These are phyloP conservation scores for Penicillium lividum DNA, from an alignment of 495 filamentous ascomycete genomes.

Conservation along the genomic window DNA sequence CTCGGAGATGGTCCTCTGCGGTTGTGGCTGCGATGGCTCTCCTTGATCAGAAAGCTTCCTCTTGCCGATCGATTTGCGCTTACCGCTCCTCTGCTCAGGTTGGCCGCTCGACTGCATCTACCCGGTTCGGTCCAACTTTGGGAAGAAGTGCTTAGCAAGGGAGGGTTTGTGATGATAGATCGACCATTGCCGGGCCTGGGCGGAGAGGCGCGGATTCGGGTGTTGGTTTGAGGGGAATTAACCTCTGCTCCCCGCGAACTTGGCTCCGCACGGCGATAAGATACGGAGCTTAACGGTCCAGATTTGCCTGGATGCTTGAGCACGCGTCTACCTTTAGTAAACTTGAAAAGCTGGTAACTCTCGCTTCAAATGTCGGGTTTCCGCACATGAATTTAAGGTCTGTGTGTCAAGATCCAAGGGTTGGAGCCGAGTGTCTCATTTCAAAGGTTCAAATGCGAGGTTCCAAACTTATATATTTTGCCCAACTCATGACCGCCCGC, in stretches of 20 bases:
- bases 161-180: slow-evolving; percentile 13
- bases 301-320: background rate
- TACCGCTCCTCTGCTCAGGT: slow-evolving; percentile 50
- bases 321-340: too few species aligned
- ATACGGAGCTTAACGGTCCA: slow-evolving; percentile 17
- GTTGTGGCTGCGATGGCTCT: slow-evolving; percentile 38
- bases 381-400: too few species aligned
- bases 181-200: slow-evolving; percentile 17
- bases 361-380: background rate
- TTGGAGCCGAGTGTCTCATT: too few species aligned
- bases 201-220: slow-evolving; percentile 12
- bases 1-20: slow-evolving; percentile 52
- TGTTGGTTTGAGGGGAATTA: slow-evolving; percentile 27
- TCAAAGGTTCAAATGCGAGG: too few species aligned
- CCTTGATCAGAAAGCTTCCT: slow-evolving; percentile 48
- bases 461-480: too few species aligned
- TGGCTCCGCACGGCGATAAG: slow-evolving; percentile 34
- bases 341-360: background rate
- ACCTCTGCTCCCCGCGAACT: slow-evolving; percentile 21
- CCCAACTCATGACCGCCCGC: too few species aligned
- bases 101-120: slow-evolving; percentile 51
- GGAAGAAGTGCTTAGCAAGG: slow-evolving; percentile 10
- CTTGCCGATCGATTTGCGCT: slow-evolving; percentile 50
- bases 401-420: too few species aligned
- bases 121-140: slow-evolving; percentile 38